These are phyloP conservation scores for Paramecium biaurelia DNA, from an alignment of 73 alveolate genomes.

Conservation along the genomic window DNA sequence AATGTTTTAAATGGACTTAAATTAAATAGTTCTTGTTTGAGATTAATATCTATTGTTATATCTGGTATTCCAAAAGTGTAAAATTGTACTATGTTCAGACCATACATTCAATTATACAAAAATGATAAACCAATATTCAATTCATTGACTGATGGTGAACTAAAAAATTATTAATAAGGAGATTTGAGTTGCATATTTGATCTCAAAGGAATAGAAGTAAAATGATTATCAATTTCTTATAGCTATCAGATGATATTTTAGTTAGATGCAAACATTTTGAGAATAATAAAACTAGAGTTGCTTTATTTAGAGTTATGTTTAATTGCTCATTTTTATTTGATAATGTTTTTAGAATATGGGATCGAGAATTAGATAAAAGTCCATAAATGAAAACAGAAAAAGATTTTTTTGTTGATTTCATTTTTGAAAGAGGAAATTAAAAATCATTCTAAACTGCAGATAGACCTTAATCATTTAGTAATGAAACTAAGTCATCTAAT, in stretches of 20 bases:
- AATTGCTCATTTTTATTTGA: constrained; percentile 39
- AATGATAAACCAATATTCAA: neutral
- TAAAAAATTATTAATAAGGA: constrained; percentile 2
- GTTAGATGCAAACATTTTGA: constrained; percentile 49
- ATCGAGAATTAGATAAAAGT: constrained; percentile 31
- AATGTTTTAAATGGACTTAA: constrained; percentile 21
- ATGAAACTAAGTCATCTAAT: neutral
- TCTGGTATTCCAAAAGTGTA: constrained; percentile 30
- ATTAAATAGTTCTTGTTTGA: neutral
- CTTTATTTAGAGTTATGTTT: constrained; percentile 25
- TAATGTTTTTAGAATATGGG: constrained; percentile 23
- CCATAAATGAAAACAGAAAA: neutral
- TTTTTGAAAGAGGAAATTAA: constrained; percentile 47
- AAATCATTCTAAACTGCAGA: constrained; percentile 33
- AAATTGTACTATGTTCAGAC: constrained; percentile 34
- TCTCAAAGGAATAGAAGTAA: constrained; percentile 40
- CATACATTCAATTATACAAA: neutral
- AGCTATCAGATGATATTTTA: constrained; percentile 43
- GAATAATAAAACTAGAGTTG: neutral
- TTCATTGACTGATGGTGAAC: neutral
- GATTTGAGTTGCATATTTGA: constrained; percentile 49
- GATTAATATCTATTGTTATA: constrained; percentile 33
- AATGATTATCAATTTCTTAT: neutral
- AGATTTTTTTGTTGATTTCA: constrained; percentile 40
- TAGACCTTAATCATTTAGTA: neutral